A percentile compares a stretch with the other conserved stretches of the same genome.
phyloP scores from a whole-genome alignment of 1,284 basidiomycete species.

The Inonotus hispidus region DNA sequence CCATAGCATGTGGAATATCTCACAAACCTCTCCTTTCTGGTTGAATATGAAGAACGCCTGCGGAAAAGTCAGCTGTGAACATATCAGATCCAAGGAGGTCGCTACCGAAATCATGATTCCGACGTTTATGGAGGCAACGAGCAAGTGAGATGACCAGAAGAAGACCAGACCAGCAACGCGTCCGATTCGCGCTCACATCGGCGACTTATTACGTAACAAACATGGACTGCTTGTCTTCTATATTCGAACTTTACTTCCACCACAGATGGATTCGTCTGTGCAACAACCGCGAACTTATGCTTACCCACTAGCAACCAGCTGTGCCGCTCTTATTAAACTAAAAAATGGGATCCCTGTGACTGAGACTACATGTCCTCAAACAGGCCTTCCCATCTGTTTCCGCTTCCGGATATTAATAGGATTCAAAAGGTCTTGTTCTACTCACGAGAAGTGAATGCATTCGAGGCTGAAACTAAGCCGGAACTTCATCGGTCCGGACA shows the following conservation, averaged over 20 bases:
- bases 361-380: too few species aligned
- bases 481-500: background rate
- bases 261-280: too few species aligned
- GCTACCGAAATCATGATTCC: constrained; percentile 27
- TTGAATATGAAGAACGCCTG: constrained; percentile 98
- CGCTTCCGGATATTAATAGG: background rate
- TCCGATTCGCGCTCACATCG: background rate
- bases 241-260: too few species aligned
- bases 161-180: too few species aligned
- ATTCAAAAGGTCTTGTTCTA: background rate
- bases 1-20: background rate
- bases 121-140: background rate
- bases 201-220: too few species aligned
- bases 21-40: constrained; percentile 88
- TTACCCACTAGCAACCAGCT: too few species aligned
- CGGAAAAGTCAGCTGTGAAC: background rate
- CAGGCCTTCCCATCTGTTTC: too few species aligned
- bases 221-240: too few species aligned
- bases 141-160: constrained; percentile 6
- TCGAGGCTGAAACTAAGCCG: background rate
- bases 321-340: too few species aligned
- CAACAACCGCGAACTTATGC: too few species aligned
- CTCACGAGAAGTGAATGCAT: background rate
- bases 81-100: background rate
- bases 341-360: too few species aligned